Conservation (phyloP, 345 rosid genomes). For the Excoecaria cochinchinensis region DNA sequence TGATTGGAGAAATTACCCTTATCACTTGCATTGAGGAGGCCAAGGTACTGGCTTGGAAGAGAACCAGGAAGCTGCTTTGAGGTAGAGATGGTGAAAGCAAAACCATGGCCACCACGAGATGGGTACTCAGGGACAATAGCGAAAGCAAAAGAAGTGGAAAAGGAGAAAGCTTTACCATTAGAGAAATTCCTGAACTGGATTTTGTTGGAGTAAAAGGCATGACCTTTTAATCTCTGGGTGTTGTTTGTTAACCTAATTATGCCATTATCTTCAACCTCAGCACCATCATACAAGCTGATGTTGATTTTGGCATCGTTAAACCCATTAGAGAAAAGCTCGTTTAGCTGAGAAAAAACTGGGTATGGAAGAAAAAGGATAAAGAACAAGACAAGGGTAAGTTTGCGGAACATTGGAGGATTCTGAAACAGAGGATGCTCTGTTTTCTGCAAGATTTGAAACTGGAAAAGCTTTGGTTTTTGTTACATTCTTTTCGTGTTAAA, state of each 20-base stretch:
- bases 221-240: slow-evolving; percentile 54
- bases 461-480: not conserved
- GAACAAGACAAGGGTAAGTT: not conserved
- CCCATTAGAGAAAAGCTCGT: slow-evolving; percentile 21
- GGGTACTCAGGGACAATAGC: slow-evolving; percentile 66
- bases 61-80: slow-evolving; percentile 45
- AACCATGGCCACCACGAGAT: slow-evolving; percentile 76
- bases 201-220: slow-evolving; percentile 73
- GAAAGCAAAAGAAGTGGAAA: slow-evolving; percentile 80
- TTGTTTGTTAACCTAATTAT: slow-evolving; percentile 57
- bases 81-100: slow-evolving; percentile 68
- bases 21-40: slow-evolving; percentile 54
- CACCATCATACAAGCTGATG: slow-evolving; percentile 47
- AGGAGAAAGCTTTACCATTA: slow-evolving; percentile 46
- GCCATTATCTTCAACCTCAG: slow-evolving; percentile 53
- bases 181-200: slow-evolving; percentile 50
- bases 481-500: not conserved
- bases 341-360: slow-evolving; percentile 19
- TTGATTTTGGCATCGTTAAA: slow-evolving; percentile 20
- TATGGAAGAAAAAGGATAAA: slow-evolving; percentile 1
- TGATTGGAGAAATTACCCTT: slow-evolving; percentile 53
- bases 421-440: slow-evolving; percentile 9
- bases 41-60: slow-evolving; percentile 68
- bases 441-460: not conserved
- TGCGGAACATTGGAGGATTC: not conserved